Conservation (phyloP, 352 stramenopile genomes). For the Pythium dissotocum region DNA sequence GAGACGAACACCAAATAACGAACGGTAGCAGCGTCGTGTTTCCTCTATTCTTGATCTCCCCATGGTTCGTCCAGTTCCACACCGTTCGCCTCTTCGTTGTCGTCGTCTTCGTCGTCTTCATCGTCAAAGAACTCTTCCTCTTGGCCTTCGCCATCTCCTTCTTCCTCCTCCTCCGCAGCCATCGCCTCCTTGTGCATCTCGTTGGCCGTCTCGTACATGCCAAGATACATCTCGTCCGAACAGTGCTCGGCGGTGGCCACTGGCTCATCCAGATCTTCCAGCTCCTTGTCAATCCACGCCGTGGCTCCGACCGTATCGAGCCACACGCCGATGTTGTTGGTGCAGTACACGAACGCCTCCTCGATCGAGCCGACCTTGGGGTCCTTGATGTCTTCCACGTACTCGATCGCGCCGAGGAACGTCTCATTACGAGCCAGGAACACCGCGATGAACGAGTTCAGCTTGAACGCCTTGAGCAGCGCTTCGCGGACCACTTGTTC, state of each 20-base stretch:
- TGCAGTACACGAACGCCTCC: slow-evolving; percentile 81
- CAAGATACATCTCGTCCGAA: slow-evolving; percentile 80
- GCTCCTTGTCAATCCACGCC: slow-evolving; percentile 85
- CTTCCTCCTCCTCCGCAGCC: slow-evolving; percentile 38
- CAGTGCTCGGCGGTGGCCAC: slow-evolving; percentile 55
- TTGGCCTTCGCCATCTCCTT: slow-evolving; percentile 28
- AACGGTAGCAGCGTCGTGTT: neutral
- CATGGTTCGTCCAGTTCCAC: slow-evolving; percentile 46
- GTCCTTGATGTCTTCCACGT: slow-evolving; percentile 80
- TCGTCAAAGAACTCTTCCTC: slow-evolving; percentile 12
- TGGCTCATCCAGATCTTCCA: slow-evolving; percentile 50
- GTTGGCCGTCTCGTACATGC: slow-evolving; percentile 85
- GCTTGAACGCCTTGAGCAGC: slow-evolving; percentile 62
- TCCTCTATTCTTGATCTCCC: slow-evolving; percentile 23
- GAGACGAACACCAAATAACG: neutral
- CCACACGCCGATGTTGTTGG: slow-evolving; percentile 83
- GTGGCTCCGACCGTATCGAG: slow-evolving; percentile 78
- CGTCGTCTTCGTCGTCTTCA: slow-evolving; percentile 27
- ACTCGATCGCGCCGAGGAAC: slow-evolving; percentile 82
- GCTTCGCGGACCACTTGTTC: slow-evolving; percentile 75
- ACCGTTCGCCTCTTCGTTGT: slow-evolving; percentile 36
- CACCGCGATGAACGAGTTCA: slow-evolving; percentile 86
- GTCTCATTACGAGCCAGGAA: slow-evolving; percentile 79
- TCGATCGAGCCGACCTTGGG: slow-evolving; percentile 73
- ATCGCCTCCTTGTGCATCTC: slow-evolving; percentile 84